Percentiles rank a stretch among this genome's conserved stretches.
Evolutionary conservation across 176 grass and related monocot species (phyloP).

Genomic region (Aechmea fasciata): DNA sequence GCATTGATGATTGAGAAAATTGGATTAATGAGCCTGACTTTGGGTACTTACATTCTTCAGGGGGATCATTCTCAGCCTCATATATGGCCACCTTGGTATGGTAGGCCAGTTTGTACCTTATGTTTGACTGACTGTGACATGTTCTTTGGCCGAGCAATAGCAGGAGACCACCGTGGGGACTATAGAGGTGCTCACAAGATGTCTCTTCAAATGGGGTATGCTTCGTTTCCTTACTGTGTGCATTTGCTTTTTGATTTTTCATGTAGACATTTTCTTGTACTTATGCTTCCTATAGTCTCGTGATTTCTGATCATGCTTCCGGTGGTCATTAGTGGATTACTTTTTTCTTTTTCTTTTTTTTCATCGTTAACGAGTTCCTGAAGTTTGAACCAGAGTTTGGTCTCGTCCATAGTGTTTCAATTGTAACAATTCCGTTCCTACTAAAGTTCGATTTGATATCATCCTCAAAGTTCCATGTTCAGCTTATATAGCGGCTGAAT

Average conservation of each 20-base stretch:
- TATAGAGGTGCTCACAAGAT: constrained; percentile 72
- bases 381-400: no score
- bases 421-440: no score
- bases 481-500: no score
- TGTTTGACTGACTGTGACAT: constrained; percentile 96
- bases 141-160: constrained; percentile 68
- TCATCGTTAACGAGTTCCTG: no score
- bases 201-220: constrained; percentile 61
- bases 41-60: constrained; percentile 12
- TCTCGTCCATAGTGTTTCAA: no score
- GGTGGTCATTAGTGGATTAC: neutral
- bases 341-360: neutral
- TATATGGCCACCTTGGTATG: constrained; percentile 59
- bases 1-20: constrained; percentile 1
- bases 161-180: constrained; percentile 51
- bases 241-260: constrained; percentile 13
- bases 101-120: constrained; percentile 74
- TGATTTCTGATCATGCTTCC: no score
- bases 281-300: neutral
- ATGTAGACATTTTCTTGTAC: neutral
- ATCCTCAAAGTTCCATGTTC: no score
- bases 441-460: no score
- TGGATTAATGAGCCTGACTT: constrained; percentile 1
- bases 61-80: constrained; percentile 55
- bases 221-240: constrained; percentile 9